These are phyloP conservation scores for Sarcomyxa edulis DNA, from an alignment of 768 basidiomycete genomes.

Conservation along the genomic window DNA sequence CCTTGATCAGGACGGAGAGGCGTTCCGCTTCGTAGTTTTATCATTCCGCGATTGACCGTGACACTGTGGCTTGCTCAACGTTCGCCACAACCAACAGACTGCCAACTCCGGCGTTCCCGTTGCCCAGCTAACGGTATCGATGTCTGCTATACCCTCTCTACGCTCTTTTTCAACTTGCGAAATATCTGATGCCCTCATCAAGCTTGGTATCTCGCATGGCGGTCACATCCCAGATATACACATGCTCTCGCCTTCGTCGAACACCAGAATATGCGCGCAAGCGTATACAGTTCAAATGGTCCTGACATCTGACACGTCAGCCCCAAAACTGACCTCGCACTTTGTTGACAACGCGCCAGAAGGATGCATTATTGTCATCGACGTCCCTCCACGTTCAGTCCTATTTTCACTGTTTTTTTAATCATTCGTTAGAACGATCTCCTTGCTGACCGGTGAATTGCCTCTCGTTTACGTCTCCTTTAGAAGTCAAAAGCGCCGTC, in stretches of 20 bases:
- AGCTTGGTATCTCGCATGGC: slow-evolving; percentile 65
- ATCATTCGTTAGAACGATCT: background rate
- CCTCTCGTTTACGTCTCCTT: slow-evolving; percentile 1
- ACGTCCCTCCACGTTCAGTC: slow-evolving; percentile 60
- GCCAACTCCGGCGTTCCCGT: too few species aligned
- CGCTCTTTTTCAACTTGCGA: slow-evolving; percentile 75
- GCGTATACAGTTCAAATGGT: slow-evolving; percentile 91
- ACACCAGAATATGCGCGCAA: slow-evolving; percentile 53
- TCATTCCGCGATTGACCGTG: too few species aligned
- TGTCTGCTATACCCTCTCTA: slow-evolving; percentile 18
- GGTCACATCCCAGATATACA: slow-evolving; percentile 80
- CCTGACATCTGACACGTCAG: slow-evolving; percentile 42
- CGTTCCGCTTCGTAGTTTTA: too few species aligned
- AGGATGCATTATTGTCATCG: slow-evolving; percentile 67
- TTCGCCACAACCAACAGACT: too few species aligned
- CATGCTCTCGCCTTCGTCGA: slow-evolving; percentile 41
- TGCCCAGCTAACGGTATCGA: too few species aligned
- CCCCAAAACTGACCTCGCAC: slow-evolving; percentile 64
- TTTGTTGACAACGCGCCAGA: slow-evolving; percentile 76
- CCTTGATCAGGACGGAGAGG: too few species aligned
- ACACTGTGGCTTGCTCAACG: too few species aligned
- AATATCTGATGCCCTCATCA: slow-evolving; percentile 85
- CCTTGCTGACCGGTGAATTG: slow-evolving; percentile 1
- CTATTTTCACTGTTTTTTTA: slow-evolving; percentile 13
- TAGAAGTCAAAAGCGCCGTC: slow-evolving; percentile 74